A percentile compares a stretch with the other conserved stretches of the same genome.
phyloP scores from a whole-genome alignment of 2,329 filamentous ascomycete species.

The Epichloe scottii region DNA sequence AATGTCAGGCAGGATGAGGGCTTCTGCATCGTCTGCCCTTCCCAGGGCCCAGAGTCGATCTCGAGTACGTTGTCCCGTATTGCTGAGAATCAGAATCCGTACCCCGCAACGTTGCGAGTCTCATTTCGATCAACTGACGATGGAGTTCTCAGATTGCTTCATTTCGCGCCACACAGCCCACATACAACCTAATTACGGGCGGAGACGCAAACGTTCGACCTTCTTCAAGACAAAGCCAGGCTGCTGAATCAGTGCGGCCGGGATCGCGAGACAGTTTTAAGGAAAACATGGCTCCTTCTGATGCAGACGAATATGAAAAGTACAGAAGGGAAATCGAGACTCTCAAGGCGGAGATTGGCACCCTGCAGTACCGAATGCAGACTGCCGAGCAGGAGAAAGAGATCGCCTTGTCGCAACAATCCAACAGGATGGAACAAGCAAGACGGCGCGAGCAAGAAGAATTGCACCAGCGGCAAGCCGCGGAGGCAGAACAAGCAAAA shows the following conservation, averaged over 20 bases:
- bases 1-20: slow-evolving; percentile 19
- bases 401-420: slow-evolving; percentile 62
- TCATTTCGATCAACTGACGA: background rate
- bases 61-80: slow-evolving; percentile 20
- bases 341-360: slow-evolving; percentile 79
- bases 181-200: slow-evolving; percentile 47
- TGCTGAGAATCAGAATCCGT: background rate
- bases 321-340: slow-evolving; percentile 54
- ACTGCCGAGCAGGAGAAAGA: slow-evolving; percentile 82
- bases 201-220: slow-evolving; percentile 29
- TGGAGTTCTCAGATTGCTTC: slow-evolving; percentile 25
- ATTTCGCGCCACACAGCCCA: slow-evolving; percentile 40
- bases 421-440: slow-evolving; percentile 71
- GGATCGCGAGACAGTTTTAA: slow-evolving; percentile 46
- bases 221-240: slow-evolving; percentile 27
- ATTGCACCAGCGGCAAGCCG: slow-evolving; percentile 52
- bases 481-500: slow-evolving; percentile 41
- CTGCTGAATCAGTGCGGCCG: slow-evolving; percentile 28
- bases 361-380: slow-evolving; percentile 75
- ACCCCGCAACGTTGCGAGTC: background rate
- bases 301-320: slow-evolving; percentile 46
- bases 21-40: slow-evolving; percentile 22
- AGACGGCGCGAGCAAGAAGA: slow-evolving; percentile 76
- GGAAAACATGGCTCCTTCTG: slow-evolving; percentile 46
- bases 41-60: slow-evolving; percentile 26